Conservation (phyloP, 2,329 filamentous ascomycete genomes). For the Pyrenochaeta sp. region DNA sequence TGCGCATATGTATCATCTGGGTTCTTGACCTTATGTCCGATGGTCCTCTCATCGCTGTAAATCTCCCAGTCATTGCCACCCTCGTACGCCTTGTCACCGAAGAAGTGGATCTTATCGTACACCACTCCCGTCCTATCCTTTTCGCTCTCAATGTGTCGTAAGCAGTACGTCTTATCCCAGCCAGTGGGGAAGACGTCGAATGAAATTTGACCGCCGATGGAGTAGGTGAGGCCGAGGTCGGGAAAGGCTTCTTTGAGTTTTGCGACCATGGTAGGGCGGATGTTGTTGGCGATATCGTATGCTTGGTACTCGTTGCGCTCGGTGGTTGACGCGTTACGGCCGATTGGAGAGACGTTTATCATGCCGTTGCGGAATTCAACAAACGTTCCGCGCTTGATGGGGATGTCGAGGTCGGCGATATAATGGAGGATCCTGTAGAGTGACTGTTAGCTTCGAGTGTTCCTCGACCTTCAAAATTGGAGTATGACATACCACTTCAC, state of each 20-base stretch:
- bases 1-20: conserved; percentile 84
- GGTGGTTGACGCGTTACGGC: conserved; percentile 81
- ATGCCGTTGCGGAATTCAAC: conserved; percentile 91
- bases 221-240: conserved; percentile 87
- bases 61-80: conserved; percentile 98
- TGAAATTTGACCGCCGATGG: conserved; percentile 96
- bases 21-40: conserved; percentile 81
- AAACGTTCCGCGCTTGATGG: conserved; percentile 84
- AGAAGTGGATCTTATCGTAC: conserved; percentile 95
- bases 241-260: conserved; percentile 82
- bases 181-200: conserved; percentile 97
- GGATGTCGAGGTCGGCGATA: conserved; percentile 83
- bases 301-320: conserved; percentile 85
- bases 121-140: conserved; percentile 71
- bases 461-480: not conserved
- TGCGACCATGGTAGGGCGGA: conserved; percentile 79
- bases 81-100: conserved; percentile 91
- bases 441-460: conserved; percentile 43
- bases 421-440: conserved; percentile 71
- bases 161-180: conserved; percentile 99
- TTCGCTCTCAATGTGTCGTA: conserved; percentile 85
- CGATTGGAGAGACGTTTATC: conserved; percentile 85
- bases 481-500: conserved; percentile 62
- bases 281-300: conserved; percentile 79
- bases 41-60: conserved; percentile 79